phyloP scores from a whole-genome alignment of 192 early-diverging fungal genomes.

The Mortierella alpina region DNA sequence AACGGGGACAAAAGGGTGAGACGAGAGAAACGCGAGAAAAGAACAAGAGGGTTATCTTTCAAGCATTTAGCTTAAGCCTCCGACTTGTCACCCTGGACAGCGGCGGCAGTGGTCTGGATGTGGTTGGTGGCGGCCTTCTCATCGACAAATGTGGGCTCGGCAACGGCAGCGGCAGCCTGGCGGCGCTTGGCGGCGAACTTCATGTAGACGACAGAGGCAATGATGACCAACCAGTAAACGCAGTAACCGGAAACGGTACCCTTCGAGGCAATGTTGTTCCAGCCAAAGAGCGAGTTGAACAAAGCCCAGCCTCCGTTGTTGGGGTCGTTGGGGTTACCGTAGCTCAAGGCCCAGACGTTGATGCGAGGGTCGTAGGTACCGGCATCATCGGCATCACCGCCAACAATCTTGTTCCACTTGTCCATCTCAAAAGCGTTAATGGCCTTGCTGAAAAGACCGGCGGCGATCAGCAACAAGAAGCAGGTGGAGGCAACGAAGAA shows the following conservation, averaged over 20 bases:
- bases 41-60: neutral
- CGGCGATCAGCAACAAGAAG: constrained; percentile 83
- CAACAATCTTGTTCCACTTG: constrained; percentile 70
- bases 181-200: constrained; percentile 51
- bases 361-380: constrained; percentile 63
- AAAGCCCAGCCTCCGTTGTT: constrained; percentile 70
- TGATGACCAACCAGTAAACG: constrained; percentile 79
- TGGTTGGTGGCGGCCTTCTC: constrained; percentile 27
- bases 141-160: neutral
- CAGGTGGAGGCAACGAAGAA: constrained; percentile 83
- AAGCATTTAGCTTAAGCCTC: neutral
- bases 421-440: constrained; percentile 77
- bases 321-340: constrained; percentile 68
- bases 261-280: constrained; percentile 78
- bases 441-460: constrained; percentile 79
- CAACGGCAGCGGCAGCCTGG: constrained; percentile 13
- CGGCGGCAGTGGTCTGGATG: constrained; percentile 24
- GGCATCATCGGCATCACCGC: constrained; percentile 74
- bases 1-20: neutral
- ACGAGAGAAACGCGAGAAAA: neutral
- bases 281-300: constrained; percentile 82
- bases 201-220: constrained; percentile 59
- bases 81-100: no score
- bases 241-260: constrained; percentile 83
- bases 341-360: constrained; percentile 70